Conservation (phyloP, 2,329 filamentous ascomycete species). For the Xylaria sp. region DNA sequence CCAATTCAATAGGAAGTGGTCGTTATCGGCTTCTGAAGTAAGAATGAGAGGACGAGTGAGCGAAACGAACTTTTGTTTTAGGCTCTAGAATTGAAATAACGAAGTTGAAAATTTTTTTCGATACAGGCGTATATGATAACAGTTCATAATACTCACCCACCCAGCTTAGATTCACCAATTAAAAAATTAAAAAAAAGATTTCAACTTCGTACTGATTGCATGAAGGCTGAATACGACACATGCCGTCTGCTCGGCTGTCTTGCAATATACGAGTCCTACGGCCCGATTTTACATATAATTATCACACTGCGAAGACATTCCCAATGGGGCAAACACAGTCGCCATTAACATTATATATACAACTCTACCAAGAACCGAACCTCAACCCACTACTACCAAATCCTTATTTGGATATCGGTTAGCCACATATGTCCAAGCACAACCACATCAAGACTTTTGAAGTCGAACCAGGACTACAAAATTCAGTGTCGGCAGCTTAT, state of each 20-base stretch:
- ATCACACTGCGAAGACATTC: too few species aligned
- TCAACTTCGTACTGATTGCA: too few species aligned
- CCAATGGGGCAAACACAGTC: background rate
- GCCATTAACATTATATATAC: conserved; percentile 8
- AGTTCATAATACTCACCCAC: too few species aligned
- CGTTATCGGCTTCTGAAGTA: background rate
- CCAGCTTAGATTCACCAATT: too few species aligned
- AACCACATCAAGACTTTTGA: background rate
- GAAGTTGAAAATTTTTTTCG: background rate
- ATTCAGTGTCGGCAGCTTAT: background rate
- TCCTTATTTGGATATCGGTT: background rate
- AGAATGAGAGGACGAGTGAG: background rate
- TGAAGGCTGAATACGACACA: too few species aligned
- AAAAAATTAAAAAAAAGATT: too few species aligned
- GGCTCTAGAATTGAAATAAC: background rate
- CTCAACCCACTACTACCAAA: background rate
- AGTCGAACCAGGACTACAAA: background rate
- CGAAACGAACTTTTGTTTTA: background rate
- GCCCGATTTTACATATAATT: too few species aligned
- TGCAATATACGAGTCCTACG: background rate
- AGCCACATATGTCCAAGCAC: background rate
- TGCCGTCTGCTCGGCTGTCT: too few species aligned
- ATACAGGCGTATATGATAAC: too few species aligned
- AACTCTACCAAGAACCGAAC: background rate
- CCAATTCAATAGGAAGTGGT: background rate